A percentile compares a stretch with the other conserved stretches of the same genome.
phyloP scores from a whole-genome alignment of 805 yeast species.

The Diddensiella santjacobensis region DNA sequence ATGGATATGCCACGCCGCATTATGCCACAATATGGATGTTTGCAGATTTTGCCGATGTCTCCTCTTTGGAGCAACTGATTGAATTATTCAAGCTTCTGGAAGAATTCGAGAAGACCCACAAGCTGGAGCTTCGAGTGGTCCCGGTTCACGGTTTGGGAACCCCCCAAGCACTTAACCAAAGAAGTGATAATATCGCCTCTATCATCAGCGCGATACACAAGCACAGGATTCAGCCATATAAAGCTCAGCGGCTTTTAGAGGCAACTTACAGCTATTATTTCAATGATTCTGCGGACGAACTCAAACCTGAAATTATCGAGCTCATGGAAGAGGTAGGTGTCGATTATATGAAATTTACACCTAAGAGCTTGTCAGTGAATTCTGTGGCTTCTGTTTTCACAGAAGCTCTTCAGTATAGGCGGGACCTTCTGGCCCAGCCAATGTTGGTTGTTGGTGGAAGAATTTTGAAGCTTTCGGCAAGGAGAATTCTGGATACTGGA shows the following conservation, averaged over 20 bases:
- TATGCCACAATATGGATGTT: constrained; percentile 46
- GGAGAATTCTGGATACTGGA: constrained; percentile 2
- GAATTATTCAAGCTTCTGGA: constrained; percentile 32
- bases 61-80: constrained; percentile 44
- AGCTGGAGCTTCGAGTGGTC: background rate
- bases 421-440: background rate
- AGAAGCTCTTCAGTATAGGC: background rate
- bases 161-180: background rate
- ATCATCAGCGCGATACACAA: background rate
- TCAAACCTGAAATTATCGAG: background rate
- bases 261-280: background rate
- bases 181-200: background rate
- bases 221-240: background rate
- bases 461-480: constrained; percentile 8
- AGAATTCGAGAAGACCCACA: background rate
- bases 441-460: constrained; percentile 16
- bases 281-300: background rate
- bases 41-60: constrained; percentile 48
- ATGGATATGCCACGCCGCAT: constrained; percentile 5
- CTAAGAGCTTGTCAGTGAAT: background rate
- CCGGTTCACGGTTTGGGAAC: background rate
- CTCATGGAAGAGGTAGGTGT: background rate
- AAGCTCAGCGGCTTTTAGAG: background rate
- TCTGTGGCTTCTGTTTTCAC: background rate
- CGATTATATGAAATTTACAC: background rate